phyloP scores from a whole-genome alignment of 2,329 filamentous ascomycete species.

The Aureobasidium subglaciale region DNA sequence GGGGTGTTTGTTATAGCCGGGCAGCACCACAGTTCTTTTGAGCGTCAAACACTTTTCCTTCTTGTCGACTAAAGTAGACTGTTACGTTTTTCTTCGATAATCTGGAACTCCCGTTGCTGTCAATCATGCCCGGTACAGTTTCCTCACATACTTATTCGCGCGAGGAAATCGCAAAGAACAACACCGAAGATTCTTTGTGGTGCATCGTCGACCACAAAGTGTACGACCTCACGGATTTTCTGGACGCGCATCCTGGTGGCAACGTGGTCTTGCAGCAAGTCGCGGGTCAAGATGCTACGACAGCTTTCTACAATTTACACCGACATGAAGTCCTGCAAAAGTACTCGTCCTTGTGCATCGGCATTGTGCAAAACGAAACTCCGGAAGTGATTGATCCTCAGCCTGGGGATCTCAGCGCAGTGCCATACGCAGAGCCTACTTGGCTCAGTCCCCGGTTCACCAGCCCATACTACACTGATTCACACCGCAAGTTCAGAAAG shows the following conservation, averaged over 20 bases:
- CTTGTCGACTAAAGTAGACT: background rate
- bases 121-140: background rate
- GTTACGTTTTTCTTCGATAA: background rate
- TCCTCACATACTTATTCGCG: constrained; percentile 32
- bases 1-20: background rate
- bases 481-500: constrained; percentile 60
- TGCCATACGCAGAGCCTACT: constrained; percentile 78
- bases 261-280: constrained; percentile 72
- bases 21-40: background rate
- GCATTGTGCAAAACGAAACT: constrained; percentile 66
- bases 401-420: constrained; percentile 64
- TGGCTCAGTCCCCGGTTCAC: constrained; percentile 75
- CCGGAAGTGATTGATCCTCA: constrained; percentile 63
- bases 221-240: constrained; percentile 79
- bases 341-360: constrained; percentile 68
- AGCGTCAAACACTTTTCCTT: background rate
- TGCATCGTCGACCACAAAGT: constrained; percentile 81
- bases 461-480: constrained; percentile 73
- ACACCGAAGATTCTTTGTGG: constrained; percentile 68
- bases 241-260: constrained; percentile 79
- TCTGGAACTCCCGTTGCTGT: background rate
- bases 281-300: constrained; percentile 73
- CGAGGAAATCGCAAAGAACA: constrained; percentile 65
- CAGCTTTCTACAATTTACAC: constrained; percentile 86
- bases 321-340: constrained; percentile 81